These are phyloP conservation scores for Suillus paluster DNA, from an alignment of 768 basidiomycete genomes.

Conservation along the genomic window DNA sequence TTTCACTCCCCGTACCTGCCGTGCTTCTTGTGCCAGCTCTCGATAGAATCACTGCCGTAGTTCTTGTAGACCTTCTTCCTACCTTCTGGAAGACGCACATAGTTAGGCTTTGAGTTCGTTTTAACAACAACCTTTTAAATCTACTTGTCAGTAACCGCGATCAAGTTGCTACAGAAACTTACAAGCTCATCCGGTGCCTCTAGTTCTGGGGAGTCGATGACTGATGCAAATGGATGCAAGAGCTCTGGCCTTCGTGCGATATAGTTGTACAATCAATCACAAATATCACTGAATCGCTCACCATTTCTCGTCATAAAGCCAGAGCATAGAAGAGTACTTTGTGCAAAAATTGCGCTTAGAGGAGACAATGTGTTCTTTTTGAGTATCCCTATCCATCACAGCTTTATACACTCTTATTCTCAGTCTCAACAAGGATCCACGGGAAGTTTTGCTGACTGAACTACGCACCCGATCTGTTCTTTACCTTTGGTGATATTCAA, in stretches of 20 bases:
- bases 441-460: not conserved
- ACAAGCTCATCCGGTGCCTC: conserved; percentile 56
- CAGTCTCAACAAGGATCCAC: not conserved
- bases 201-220: conserved; percentile 64
- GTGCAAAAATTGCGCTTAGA: conserved; percentile 70
- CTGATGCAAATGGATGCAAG: conserved; percentile 71
- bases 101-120: conserved; percentile 55
- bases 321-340: conserved; percentile 68
- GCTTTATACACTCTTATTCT: conserved; percentile 62
- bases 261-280: not conserved
- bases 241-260: conserved; percentile 56
- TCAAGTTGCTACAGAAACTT: conserved; percentile 16
- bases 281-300: conserved; percentile 29
- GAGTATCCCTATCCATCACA: conserved; percentile 58
- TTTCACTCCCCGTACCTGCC: conserved; percentile 41
- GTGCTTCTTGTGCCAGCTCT: conserved; percentile 64
- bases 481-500: conserved; percentile 56
- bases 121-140: conserved; percentile 48
- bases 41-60: conserved; percentile 52
- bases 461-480: conserved; percentile 53
- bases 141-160: conserved; percentile 2
- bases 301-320: conserved; percentile 64
- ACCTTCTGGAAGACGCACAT: conserved; percentile 67
- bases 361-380: conserved; percentile 47
- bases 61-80: conserved; percentile 48